phyloP scores from a whole-genome alignment of 140 eudicot species.

The Bidens hawaiensis region DNA sequence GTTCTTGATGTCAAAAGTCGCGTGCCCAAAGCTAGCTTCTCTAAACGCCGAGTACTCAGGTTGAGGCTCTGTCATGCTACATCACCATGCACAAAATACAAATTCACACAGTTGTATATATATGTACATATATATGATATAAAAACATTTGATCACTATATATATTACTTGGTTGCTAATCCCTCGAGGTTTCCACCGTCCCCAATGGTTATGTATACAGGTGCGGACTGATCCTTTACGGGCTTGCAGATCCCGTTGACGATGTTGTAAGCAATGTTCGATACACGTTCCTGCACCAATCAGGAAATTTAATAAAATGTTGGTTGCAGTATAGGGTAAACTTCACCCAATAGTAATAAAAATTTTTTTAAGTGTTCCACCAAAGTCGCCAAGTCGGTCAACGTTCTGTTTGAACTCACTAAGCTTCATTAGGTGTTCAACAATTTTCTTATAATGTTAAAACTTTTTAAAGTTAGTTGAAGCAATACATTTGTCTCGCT shows the following conservation, averaged over 20 bases:
- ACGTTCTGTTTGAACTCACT: no score
- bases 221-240: conserved; percentile 52
- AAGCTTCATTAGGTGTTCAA: no score
- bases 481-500: no score
- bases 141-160: conserved; percentile 44
- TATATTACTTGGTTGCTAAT: conserved; percentile 55
- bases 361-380: no score
- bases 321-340: not conserved
- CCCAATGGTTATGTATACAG: conserved; percentile 72
- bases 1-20: conserved; percentile 75
- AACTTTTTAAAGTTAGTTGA: no score
- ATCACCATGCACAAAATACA: conserved; percentile 8
- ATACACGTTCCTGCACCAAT: conserved; percentile 55
- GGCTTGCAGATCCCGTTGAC: conserved; percentile 65
- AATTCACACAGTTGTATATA: not conserved
- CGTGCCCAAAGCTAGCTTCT: conserved; percentile 92
- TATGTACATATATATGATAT: not conserved
- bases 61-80: conserved; percentile 95
- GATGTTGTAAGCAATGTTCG: conserved; percentile 63
- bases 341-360: no score
- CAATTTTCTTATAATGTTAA: no score
- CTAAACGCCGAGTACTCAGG: conserved; percentile 86
- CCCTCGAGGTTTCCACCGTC: conserved; percentile 84
- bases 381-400: no score
- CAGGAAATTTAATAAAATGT: not conserved